A percentile compares a stretch with the other conserved stretches of the same genome.
These are phyloP conservation scores for Dactylellina parvicollis DNA, from an alignment of 2,329 filamentous ascomycete genomes.

Conservation along the genomic window DNA sequence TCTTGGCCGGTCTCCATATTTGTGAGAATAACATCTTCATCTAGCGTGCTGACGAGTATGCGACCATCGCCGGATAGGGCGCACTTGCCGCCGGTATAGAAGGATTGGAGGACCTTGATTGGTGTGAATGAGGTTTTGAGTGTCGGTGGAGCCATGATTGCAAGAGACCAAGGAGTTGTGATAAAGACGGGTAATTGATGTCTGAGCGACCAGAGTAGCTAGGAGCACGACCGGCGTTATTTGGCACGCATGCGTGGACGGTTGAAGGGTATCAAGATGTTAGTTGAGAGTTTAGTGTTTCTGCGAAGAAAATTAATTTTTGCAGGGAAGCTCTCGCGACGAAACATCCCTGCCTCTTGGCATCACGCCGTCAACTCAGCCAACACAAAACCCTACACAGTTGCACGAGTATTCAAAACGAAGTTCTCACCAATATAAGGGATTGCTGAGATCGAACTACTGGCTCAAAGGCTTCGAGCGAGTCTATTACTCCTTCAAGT, in stretches of 20 bases:
- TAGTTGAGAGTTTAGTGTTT: not conserved
- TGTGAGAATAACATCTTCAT: slow-evolving; percentile 88
- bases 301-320: slow-evolving; percentile 33
- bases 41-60: slow-evolving; percentile 87
- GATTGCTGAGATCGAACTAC: too few species aligned
- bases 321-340: slow-evolving; percentile 9
- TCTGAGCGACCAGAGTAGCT: not conserved
- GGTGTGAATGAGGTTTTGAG: slow-evolving; percentile 91
- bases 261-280: not conserved
- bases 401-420: too few species aligned
- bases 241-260: not conserved
- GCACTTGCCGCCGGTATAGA: slow-evolving; percentile 90
- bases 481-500: too few species aligned
- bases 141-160: slow-evolving; percentile 61
- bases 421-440: too few species aligned
- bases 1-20: slow-evolving; percentile 84
- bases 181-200: not conserved
- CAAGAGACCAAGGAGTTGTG: not conserved
- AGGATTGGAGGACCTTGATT: slow-evolving; percentile 83
- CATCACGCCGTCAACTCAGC: not conserved
- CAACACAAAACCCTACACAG: not conserved
- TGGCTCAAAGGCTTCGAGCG: too few species aligned
- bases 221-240: not conserved
- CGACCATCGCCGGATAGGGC: slow-evolving; percentile 82
- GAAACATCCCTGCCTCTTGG: not conserved